Percentiles rank a stretch among this genome's conserved stretches.
phyloP scores from a whole-genome alignment of 805 yeast species.

The Cephaloascus fragrans region DNA sequence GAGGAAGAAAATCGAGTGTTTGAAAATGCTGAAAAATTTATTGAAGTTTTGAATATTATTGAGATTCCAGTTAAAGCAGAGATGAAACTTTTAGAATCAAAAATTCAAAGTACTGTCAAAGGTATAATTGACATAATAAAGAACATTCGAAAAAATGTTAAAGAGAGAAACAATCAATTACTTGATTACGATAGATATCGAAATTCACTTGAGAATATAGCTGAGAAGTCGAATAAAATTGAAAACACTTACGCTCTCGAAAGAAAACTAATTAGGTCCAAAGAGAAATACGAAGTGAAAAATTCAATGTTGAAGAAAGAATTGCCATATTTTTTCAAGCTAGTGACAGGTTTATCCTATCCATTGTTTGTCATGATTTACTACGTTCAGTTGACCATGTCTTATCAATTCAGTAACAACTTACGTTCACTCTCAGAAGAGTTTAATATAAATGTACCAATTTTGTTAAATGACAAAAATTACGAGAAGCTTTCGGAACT shows the following conservation, averaged over 20 bases:
- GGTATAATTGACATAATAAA: constrained; percentile 5
- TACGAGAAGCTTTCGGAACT: constrained; percentile 2
- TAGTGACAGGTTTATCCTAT: constrained; percentile 18
- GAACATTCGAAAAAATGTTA: constrained; percentile 16
- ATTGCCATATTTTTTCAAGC: constrained; percentile 30
- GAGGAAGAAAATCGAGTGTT: not conserved
- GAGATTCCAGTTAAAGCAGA: not conserved
- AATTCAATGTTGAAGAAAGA: constrained; percentile 33
- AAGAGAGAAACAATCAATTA: constrained; percentile 19
- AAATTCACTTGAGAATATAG: constrained; percentile 17
- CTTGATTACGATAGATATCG: constrained; percentile 26
- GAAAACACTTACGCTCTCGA: constrained; percentile 19
- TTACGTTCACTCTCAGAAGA: constrained; percentile 9
- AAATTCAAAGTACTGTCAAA: not conserved
- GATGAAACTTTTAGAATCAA: not conserved
- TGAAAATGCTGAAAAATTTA: not conserved
- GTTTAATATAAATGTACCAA: constrained; percentile 5
- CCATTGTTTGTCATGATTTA: constrained; percentile 22
- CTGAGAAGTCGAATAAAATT: constrained; percentile 26
- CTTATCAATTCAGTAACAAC: constrained; percentile 17
- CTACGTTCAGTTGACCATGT: constrained; percentile 24
- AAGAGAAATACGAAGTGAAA: constrained; percentile 22
- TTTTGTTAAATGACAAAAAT: constrained; percentile 1
- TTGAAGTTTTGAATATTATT: not conserved
- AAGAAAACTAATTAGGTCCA: constrained; percentile 16